A percentile compares a stretch with the other conserved stretches of the same genome.
phyloP scores from a whole-genome alignment of 164 flowering plant species.

The Macadamia integrifolia region DNA sequence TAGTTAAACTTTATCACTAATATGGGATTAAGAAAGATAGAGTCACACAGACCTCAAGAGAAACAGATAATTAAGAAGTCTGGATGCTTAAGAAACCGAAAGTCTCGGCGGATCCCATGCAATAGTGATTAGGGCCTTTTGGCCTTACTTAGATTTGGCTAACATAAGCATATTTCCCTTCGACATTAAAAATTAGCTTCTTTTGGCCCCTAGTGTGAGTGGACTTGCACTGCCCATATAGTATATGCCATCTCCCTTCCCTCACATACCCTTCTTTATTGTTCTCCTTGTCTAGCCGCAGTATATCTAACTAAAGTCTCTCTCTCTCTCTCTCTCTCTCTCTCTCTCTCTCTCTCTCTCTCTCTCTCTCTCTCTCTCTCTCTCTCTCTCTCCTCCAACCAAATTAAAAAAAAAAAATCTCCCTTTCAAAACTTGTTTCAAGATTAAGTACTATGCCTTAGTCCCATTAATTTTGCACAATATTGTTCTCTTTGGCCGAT shows the following conservation, averaged over 20 bases:
- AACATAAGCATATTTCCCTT: background rate
- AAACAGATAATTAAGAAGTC: background rate
- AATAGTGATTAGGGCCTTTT: background rate
- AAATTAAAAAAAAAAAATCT: background rate
- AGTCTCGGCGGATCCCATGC: slow-evolving; percentile 1
- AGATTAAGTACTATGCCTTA: no score
- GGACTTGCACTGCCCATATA: background rate
- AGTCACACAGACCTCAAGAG: background rate
- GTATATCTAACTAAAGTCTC: background rate
- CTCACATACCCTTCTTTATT: background rate
- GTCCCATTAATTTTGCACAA: no score
- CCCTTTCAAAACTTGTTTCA: background rate
- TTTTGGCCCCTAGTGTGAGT: background rate
- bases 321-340: background rate
- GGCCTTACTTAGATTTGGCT: background rate
- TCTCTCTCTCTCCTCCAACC: background rate
- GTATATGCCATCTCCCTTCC: background rate
- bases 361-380: background rate
- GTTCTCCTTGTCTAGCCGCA: background rate
- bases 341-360: no score
- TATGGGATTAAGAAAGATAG: no score
- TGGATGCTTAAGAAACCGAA: background rate
- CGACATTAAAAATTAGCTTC: background rate
- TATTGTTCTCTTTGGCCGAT: no score
- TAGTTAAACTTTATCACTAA: no score